A percentile compares a stretch with the other conserved stretches of the same genome.
Evolutionary conservation across 108 stramenopile species (phyloP).

Genomic region (Skeletonema grethae): DNA sequence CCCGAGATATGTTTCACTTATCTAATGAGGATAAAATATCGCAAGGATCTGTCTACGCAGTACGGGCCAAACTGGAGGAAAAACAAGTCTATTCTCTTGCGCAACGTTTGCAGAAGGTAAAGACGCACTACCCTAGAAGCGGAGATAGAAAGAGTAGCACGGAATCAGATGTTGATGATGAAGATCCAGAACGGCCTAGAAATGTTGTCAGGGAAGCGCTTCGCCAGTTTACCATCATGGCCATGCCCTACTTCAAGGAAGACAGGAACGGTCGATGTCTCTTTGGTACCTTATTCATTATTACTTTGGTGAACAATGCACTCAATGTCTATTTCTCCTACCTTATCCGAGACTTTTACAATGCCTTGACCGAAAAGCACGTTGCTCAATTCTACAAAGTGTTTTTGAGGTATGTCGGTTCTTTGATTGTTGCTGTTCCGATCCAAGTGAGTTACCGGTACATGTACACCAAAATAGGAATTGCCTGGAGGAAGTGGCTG

Average conservation of each 20-base stretch:
- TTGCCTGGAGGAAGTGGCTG: constrained; percentile 89
- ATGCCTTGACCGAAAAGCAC: constrained; percentile 65
- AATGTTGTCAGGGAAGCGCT: constrained; percentile 18
- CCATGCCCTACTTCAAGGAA: constrained; percentile 56
- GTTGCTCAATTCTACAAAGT: constrained; percentile 54
- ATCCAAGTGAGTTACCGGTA: constrained; percentile 78
- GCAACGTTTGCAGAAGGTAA: background rate
- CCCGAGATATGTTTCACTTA: background rate
- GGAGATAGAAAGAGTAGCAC: background rate
- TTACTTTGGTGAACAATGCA: constrained; percentile 71
- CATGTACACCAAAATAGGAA: constrained; percentile 46
- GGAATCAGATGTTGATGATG: background rate
- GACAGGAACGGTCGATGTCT: constrained; percentile 35
- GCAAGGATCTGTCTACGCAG: background rate
- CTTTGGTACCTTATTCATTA: constrained; percentile 49
- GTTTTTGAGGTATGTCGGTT: constrained; percentile 49
- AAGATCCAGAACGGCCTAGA: background rate
- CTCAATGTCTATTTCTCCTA: constrained; percentile 79
- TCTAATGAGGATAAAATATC: background rate
- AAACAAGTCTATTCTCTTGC: background rate
- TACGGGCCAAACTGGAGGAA: background rate
- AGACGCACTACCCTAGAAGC: background rate
- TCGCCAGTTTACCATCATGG: constrained; percentile 44
- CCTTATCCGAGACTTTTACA: constrained; percentile 79
- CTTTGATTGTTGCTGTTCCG: constrained; percentile 61